Conservation (phyloP, 768 basidiomycete species). For the Naganishia randhawae region DNA sequence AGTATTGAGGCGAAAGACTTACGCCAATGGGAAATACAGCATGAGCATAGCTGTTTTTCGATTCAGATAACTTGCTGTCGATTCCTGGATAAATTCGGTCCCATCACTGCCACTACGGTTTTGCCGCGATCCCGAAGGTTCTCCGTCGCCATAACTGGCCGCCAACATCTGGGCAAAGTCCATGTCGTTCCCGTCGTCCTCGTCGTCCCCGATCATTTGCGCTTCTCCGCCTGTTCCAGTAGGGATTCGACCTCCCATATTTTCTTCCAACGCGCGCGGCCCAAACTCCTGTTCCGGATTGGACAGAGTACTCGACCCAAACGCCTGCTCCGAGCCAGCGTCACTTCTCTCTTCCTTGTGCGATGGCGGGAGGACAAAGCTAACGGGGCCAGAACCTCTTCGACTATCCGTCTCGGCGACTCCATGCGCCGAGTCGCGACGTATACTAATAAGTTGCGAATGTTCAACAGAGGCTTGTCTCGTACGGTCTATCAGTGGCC, state of each 20-base stretch:
- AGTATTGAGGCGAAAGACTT: slow-evolving; percentile 19
- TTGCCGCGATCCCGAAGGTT: slow-evolving; percentile 25
- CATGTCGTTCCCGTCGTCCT: slow-evolving; percentile 34
- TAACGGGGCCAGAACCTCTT: slow-evolving; percentile 26
- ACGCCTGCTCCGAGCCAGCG: neutral
- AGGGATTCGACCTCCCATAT: neutral
- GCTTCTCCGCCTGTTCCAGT: neutral
- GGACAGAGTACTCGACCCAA: neutral
- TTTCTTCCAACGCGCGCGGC: neutral
- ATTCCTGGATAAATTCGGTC: slow-evolving; percentile 44
- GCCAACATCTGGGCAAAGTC: slow-evolving; percentile 35
- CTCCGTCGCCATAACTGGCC: slow-evolving; percentile 36
- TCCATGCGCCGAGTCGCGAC: slow-evolving; percentile 15
- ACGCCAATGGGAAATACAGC: slow-evolving; percentile 50
- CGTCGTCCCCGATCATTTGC: slow-evolving; percentile 27
- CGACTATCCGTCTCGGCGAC: slow-evolving; percentile 17
- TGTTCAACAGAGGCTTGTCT: slow-evolving; percentile 6
- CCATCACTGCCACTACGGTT: slow-evolving; percentile 32
- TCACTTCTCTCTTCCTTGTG: slow-evolving; percentile 20
- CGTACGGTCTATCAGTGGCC: neutral
- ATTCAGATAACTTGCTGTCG: slow-evolving; percentile 50
- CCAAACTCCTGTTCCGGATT: neutral
- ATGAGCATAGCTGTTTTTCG: slow-evolving; percentile 50
- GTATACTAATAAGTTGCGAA: slow-evolving; percentile 7
- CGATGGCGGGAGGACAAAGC: slow-evolving; percentile 24